A percentile compares a stretch with the other conserved stretches of the same genome.
phyloP scores from a whole-genome alignment of 345 rosid genomes.

The Pugionium dolabratum region DNA sequence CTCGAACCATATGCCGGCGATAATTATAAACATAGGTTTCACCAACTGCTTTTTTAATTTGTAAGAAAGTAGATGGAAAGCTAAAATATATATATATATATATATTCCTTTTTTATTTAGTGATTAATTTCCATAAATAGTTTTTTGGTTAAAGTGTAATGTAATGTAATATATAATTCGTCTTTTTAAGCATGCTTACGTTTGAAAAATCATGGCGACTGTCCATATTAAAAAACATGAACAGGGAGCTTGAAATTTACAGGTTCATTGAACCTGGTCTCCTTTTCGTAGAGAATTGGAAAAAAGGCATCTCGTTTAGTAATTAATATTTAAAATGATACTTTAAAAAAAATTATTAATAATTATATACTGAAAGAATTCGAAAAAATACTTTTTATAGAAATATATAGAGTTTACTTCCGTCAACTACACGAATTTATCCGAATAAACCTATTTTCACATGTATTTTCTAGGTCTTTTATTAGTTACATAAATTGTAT shows the following conservation, averaged over 20 bases:
- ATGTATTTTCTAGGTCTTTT: too few species aligned
- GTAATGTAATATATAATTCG: not conserved
- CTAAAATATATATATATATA: constrained; percentile 1
- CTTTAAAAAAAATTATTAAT: too few species aligned
- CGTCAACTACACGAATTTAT: too few species aligned
- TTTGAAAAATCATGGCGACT: constrained; percentile 20
- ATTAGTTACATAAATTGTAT: too few species aligned
- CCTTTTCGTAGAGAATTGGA: constrained; percentile 14
- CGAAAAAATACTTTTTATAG: too few species aligned
- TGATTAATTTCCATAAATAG: too few species aligned
- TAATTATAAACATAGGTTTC: constrained; percentile 11
- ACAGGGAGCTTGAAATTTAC: not conserved
- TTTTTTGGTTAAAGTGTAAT: too few species aligned
- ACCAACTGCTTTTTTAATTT: constrained; percentile 16
- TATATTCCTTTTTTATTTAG: not conserved
- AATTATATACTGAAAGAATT: too few species aligned
- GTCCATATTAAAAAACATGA: not conserved
- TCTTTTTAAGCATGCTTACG: constrained; percentile 35
- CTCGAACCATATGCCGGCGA: constrained; percentile 8
- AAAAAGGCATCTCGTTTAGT: not conserved
- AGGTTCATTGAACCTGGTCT: constrained; percentile 36
- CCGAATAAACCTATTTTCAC: too few species aligned
- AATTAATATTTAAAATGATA: too few species aligned
- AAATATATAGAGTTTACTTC: too few species aligned
- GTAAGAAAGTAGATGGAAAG: constrained; percentile 37